phyloP scores from a whole-genome alignment of 352 stramenopile species.

The Globisporangium sylvaticum region DNA sequence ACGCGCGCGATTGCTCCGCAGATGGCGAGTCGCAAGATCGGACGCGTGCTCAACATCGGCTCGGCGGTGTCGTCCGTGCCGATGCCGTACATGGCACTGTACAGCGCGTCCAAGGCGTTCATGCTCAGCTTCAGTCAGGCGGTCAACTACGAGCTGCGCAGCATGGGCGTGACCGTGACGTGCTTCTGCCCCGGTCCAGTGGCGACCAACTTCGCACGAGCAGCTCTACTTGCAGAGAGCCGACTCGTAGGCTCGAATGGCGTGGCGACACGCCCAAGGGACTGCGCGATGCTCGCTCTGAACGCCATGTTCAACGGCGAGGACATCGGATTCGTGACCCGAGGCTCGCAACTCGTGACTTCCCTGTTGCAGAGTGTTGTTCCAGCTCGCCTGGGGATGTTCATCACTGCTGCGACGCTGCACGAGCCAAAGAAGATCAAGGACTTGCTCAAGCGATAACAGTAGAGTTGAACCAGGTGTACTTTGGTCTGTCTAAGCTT shows the following conservation, averaged over 20 bases:
- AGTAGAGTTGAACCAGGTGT: too few relatives aligned
- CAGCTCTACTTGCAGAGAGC: conserved; percentile 28
- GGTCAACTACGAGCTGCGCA: conserved; percentile 70
- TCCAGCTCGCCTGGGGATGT: conserved; percentile 32
- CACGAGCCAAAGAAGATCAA: conserved; percentile 26
- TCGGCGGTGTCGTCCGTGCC: conserved; percentile 46
- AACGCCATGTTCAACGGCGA: conserved; percentile 56
- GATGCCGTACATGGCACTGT: conserved; percentile 66
- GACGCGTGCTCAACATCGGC: conserved; percentile 81
- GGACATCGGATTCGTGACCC: conserved; percentile 37
- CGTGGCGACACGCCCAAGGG: conserved; percentile 32
- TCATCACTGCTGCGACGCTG: conserved; percentile 34
- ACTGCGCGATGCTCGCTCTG: conserved; percentile 37
- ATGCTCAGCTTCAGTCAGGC: conserved; percentile 71
- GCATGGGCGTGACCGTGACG: conserved; percentile 74
- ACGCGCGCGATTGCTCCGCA: conserved; percentile 60
- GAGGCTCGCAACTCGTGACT: conserved; percentile 34
- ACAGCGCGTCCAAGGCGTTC: conserved; percentile 76
- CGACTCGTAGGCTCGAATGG: conserved; percentile 36
- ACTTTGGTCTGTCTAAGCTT: too few relatives aligned
- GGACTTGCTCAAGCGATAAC: conserved; percentile 23
- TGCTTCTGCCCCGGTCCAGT: conserved; percentile 64
- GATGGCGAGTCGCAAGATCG: conserved; percentile 66
- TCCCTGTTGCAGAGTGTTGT: conserved; percentile 31
- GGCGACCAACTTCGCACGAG: conserved; percentile 63